Evolutionary conservation across 345 rosid genomes (phyloP).

Genomic region (Gossypium turneri): DNA sequence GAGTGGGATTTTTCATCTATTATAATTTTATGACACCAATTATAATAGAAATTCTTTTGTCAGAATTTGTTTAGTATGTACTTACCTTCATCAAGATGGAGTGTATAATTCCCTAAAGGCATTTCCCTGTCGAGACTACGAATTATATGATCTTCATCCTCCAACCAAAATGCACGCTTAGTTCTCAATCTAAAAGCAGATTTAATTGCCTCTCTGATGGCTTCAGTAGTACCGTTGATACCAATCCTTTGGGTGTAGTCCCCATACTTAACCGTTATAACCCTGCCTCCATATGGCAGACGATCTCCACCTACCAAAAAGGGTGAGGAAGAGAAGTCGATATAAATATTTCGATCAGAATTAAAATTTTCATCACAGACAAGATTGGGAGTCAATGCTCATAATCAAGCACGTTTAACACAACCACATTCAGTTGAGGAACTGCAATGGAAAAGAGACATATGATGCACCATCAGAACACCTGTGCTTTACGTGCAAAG

Average conservation of each 20-base stretch:
- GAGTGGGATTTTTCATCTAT: background rate
- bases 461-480: background rate
- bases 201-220: conserved; percentile 82
- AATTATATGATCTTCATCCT: conserved; percentile 85
- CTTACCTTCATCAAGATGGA: conserved; percentile 86
- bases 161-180: conserved; percentile 91
- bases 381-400: background rate
- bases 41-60: background rate
- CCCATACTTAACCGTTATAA: conserved; percentile 81
- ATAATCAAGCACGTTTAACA: background rate
- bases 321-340: background rate
- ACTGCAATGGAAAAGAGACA: background rate
- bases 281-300: conserved; percentile 80
- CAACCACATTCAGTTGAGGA: background rate
- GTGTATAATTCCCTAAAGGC: conserved; percentile 86
- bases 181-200: conserved; percentile 84
- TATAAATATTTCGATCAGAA: background rate
- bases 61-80: background rate
- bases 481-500: conserved; percentile 2
- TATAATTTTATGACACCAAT: background rate
- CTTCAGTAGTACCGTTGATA: conserved; percentile 75
- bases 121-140: conserved; percentile 86
- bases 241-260: conserved; percentile 90
- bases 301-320: conserved; percentile 54
- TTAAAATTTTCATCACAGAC: conserved; percentile 7